A percentile compares a stretch with the other conserved stretches of the same genome.
These are phyloP conservation scores for Galium porrigens DNA, from an alignment of 305 asterid species.

Conservation along the genomic window DNA sequence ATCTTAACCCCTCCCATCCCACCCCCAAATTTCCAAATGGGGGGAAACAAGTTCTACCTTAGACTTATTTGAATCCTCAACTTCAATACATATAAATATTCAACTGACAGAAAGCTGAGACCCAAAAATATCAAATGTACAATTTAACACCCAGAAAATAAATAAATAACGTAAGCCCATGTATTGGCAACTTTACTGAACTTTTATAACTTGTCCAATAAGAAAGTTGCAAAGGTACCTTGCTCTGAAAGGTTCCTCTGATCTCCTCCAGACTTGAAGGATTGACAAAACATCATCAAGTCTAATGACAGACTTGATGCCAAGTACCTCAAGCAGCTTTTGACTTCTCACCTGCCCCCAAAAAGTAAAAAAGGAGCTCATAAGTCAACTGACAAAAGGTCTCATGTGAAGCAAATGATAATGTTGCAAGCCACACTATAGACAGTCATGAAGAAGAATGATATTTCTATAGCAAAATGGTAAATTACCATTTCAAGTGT, in stretches of 20 bases:
- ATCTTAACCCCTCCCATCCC: background rate
- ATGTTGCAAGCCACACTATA: no score
- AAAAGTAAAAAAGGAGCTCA: background rate
- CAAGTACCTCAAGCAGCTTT: conserved; percentile 52
- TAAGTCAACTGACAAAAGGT: background rate
- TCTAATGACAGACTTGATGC: conserved; percentile 56
- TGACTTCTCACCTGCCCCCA: conserved; percentile 54
- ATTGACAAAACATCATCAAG: conserved; percentile 51
- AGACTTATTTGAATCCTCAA: background rate
- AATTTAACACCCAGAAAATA: no score
- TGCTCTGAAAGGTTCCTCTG: conserved; percentile 44
- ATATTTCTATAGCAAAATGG: background rate
- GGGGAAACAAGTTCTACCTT: background rate
- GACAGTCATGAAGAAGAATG: background rate
- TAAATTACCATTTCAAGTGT: background rate
- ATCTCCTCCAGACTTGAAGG: conserved; percentile 53
- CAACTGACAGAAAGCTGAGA: background rate
- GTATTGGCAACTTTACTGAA: conserved; percentile 2
- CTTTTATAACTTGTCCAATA: background rate
- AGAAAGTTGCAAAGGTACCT: conserved; percentile 34
- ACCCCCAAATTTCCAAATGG: background rate
- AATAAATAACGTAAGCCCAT: background rate
- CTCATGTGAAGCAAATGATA: background rate
- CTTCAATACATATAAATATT: background rate
- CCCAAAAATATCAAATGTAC: background rate